Evolutionary conservation across 73 alveolate species (phyloP).

Genomic region (Loxodes magnus): DNA sequence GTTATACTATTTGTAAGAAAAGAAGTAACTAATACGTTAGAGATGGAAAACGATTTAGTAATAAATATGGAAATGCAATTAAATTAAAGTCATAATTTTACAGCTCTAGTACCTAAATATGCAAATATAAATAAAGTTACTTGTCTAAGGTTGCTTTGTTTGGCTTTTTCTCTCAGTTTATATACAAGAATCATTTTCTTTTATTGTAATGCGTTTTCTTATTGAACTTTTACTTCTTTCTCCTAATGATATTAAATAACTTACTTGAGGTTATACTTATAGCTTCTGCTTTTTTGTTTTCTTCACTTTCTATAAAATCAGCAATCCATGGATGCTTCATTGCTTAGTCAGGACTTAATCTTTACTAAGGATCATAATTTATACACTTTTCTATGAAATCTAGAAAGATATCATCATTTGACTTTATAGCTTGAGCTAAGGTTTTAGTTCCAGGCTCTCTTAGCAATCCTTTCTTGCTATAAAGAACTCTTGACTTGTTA

Average conservation of each 20-base stretch:
- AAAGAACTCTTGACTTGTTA: background rate
- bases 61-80: too few species aligned
- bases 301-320: background rate
- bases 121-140: too few species aligned
- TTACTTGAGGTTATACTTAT: background rate
- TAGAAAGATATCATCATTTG: background rate
- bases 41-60: too few species aligned
- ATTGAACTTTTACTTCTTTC: background rate
- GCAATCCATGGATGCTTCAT: constrained; percentile 1
- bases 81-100: too few species aligned
- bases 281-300: background rate
- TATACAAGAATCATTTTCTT: too few species aligned
- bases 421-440: background rate
- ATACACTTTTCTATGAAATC: constrained; percentile 5
- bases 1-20: too few species aligned
- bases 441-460: background rate
- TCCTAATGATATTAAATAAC: background rate
- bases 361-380: constrained; percentile 1
- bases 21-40: too few species aligned
- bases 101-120: too few species aligned
- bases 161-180: too few species aligned
- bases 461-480: background rate
- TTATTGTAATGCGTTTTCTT: too few species aligned
- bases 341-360: constrained; percentile 8
- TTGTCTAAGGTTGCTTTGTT: too few species aligned